Evolutionary conservation across 805 yeast genomes (phyloP).

Genomic region (Nakazawaea peltata): DNA sequence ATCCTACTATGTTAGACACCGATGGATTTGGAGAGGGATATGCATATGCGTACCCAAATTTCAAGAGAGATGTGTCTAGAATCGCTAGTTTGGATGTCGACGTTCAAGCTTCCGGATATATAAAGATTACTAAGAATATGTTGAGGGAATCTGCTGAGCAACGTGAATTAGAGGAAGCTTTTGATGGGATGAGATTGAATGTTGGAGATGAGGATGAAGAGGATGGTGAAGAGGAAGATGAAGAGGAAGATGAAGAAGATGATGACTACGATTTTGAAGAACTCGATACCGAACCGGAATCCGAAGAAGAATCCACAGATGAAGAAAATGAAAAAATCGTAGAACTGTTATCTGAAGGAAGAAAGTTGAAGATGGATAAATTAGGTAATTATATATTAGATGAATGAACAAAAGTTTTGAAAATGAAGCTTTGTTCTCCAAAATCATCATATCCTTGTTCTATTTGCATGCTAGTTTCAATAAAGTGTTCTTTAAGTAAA

Average conservation of each 20-base stretch:
- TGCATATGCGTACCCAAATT: conserved; percentile 69
- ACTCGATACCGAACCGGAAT: conserved; percentile 17
- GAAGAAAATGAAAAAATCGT: conserved; percentile 48
- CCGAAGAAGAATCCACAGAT: conserved; percentile 24
- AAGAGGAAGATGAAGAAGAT: conserved; percentile 23
- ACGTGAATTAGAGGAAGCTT: conserved; percentile 70
- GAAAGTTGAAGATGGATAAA: conserved; percentile 70
- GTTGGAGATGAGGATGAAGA: conserved; percentile 19
- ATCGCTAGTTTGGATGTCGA: conserved; percentile 67
- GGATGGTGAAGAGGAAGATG: conserved; percentile 21
- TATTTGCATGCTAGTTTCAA: conserved; percentile 26
- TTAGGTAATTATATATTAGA: conserved; percentile 70
- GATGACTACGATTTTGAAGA: conserved; percentile 12
- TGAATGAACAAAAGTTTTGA: conserved; percentile 23
- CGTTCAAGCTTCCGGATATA: conserved; percentile 87
- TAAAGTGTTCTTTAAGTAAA: conserved; percentile 27
- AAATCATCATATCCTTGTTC: conserved; percentile 82
- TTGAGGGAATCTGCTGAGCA: conserved; percentile 43
- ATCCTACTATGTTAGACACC: conserved; percentile 63
- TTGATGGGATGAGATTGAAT: conserved; percentile 50
- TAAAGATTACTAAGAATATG: conserved; percentile 30
- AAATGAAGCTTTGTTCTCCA: conserved; percentile 59
- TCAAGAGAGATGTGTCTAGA: conserved; percentile 68
- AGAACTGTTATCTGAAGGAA: conserved; percentile 59
- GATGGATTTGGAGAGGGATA: conserved; percentile 81